These are phyloP conservation scores for Buddleja alternifolia DNA, from an alignment of 257 asterid species.

Conservation along the genomic window DNA sequence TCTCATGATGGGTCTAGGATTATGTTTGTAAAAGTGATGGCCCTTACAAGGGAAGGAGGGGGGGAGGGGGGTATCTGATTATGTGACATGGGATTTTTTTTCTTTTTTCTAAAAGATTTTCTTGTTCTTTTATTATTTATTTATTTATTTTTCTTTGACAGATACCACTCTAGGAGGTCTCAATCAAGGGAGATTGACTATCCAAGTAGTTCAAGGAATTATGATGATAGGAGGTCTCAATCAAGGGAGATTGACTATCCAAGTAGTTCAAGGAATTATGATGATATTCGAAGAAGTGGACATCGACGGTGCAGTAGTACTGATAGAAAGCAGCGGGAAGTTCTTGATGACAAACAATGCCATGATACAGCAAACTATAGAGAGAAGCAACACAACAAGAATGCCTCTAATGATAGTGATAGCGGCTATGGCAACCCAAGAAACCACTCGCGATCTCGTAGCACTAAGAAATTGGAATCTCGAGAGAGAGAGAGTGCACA, in stretches of 20 bases:
- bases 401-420: conserved; percentile 37
- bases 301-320: conserved; percentile 30
- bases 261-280: conserved; percentile 31
- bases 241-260: conserved; percentile 51
- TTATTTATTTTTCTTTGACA: conserved; percentile 27
- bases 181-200: conserved; percentile 49
- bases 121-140: background rate
- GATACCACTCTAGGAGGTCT: conserved; percentile 51
- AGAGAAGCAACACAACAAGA: conserved; percentile 33
- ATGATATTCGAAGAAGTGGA: conserved; percentile 37
- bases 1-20: background rate
- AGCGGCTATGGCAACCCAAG: conserved; percentile 29
- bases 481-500: conserved; percentile 22
- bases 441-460: conserved; percentile 32
- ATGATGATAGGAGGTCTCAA: conserved; percentile 45
- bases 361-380: conserved; percentile 35
- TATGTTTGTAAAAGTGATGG: background rate
- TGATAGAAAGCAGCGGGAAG: conserved; percentile 40
- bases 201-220: conserved; percentile 50
- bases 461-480: conserved; percentile 29
- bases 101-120: background rate
- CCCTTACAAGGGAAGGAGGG: too few relatives aligned
- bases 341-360: conserved; percentile 31
- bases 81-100: background rate
- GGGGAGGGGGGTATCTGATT: background rate